Evolutionary conservation across 768 basidiomycete genomes (phyloP).

Genomic region (Suillus tomentosus): DNA sequence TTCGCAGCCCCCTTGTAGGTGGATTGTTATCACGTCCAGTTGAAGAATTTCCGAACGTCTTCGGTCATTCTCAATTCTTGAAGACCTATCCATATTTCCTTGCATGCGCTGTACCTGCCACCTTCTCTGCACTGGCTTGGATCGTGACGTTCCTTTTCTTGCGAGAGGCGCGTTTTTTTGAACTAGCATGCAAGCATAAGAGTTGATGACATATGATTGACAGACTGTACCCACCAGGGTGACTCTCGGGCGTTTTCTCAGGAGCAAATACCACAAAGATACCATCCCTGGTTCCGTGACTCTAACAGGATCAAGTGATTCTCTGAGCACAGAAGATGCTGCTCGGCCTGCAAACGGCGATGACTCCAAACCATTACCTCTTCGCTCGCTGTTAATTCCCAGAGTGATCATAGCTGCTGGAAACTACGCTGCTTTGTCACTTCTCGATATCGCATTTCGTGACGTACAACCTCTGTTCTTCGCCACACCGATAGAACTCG

Average conservation of each 20-base stretch:
- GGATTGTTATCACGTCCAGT: conserved; percentile 67
- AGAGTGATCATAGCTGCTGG: conserved; percentile 59
- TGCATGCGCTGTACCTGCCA: conserved; percentile 67
- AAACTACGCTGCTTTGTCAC: conserved; percentile 66
- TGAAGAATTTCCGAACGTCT: conserved; percentile 63
- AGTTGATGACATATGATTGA: conserved; percentile 7
- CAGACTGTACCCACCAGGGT: conserved; percentile 37
- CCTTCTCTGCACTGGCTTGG: conserved; percentile 56
- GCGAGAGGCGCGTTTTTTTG: conserved; percentile 46
- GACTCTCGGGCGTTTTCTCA: conserved; percentile 31
- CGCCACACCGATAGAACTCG: conserved; percentile 65
- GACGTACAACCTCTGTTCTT: conserved; percentile 71
- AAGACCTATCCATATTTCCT: conserved; percentile 73
- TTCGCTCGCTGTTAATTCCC: conserved; percentile 52
- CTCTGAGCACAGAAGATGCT: background rate
- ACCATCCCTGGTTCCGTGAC: background rate
- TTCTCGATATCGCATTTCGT: conserved; percentile 67
- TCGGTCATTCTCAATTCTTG: conserved; percentile 58
- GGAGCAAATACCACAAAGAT: conserved; percentile 17
- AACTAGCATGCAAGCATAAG: conserved; percentile 1
- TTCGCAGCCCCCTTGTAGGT: conserved; percentile 62
- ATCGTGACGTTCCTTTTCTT: conserved; percentile 53
- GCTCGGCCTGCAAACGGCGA: conserved; percentile 16
- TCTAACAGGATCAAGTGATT: conserved; percentile 17
- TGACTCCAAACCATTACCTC: conserved; percentile 43